phyloP scores from a whole-genome alignment of 2,329 filamentous ascomycete species.

The Ceratocystis diversiconidia region DNA sequence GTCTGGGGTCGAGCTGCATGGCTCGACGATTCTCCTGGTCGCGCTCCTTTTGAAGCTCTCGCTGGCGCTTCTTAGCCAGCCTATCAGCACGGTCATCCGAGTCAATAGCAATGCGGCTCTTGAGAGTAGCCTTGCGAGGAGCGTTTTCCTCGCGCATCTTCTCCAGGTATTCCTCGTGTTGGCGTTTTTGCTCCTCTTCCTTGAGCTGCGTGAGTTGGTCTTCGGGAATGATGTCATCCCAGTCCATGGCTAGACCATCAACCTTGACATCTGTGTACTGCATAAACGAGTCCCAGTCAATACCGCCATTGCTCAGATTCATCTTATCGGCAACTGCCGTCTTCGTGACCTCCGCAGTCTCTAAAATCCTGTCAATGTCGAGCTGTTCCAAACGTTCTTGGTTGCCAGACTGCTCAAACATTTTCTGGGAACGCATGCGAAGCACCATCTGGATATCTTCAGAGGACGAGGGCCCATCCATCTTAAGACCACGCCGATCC shows the following conservation, averaged over 20 bases:
- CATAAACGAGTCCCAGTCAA: constrained; percentile 82
- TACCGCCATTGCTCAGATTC: constrained; percentile 74
- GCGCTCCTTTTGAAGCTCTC: constrained; percentile 53
- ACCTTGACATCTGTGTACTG: constrained; percentile 98
- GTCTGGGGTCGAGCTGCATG: constrained; percentile 65
- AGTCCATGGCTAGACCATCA: constrained; percentile 63
- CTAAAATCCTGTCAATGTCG: constrained; percentile 92
- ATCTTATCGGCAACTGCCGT: constrained; percentile 91
- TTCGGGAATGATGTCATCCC: constrained; percentile 96
- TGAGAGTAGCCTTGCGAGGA: constrained; percentile 57
- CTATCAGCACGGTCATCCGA: constrained; percentile 51
- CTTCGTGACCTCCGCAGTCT: constrained; percentile 93
- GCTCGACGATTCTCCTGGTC: constrained; percentile 61
- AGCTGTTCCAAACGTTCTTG: constrained; percentile 93
- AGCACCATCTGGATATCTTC: constrained; percentile 94
- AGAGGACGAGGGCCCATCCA: constrained; percentile 71
- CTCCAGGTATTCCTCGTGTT: constrained; percentile 69
- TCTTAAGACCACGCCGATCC: constrained; percentile 59
- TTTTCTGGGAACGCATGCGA: constrained; percentile 95
- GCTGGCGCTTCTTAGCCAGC: constrained; percentile 50
- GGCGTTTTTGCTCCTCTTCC: constrained; percentile 70
- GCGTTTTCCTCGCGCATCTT: constrained; percentile 74
- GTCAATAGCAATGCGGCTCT: constrained; percentile 41
- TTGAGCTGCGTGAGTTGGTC: constrained; percentile 84
- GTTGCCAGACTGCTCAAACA: constrained; percentile 96